Evolutionary conservation across 1,139 yeast species (phyloP).

Genomic region (Hyphopichia fennica): DNA sequence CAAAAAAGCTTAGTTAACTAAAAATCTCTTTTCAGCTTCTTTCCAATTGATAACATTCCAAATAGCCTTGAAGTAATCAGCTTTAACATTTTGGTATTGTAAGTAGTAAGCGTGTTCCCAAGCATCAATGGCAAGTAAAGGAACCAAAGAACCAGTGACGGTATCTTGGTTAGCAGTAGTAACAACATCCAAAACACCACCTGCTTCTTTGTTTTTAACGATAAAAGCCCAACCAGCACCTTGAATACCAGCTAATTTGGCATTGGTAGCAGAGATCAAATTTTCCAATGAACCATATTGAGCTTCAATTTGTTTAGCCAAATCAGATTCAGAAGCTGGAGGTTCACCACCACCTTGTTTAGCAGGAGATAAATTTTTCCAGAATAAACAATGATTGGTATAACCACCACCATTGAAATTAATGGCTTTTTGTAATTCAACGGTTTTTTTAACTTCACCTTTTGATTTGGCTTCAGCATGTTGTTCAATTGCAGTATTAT

Average conservation of each 20-base stretch:
- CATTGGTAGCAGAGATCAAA: slow-evolving; percentile 38
- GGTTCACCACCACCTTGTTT: slow-evolving; percentile 41
- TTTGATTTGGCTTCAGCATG: slow-evolving; percentile 33
- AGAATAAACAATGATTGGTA: slow-evolving; percentile 44
- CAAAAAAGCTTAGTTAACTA: slow-evolving; percentile 7
- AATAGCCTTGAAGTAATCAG: slow-evolving; percentile 48
- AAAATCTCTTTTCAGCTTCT: slow-evolving; percentile 42
- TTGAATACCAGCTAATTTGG: slow-evolving; percentile 45
- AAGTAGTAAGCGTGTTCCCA: slow-evolving; percentile 55
- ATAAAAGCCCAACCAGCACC: slow-evolving; percentile 54
- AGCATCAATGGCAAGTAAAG: slow-evolving; percentile 49
- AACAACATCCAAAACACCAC: slow-evolving; percentile 38
- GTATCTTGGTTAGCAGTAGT: slow-evolving; percentile 50
- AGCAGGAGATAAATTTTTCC: slow-evolving; percentile 46
- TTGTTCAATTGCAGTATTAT: slow-evolving; percentile 40
- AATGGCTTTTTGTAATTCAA: slow-evolving; percentile 38
- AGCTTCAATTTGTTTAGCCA: slow-evolving; percentile 32
- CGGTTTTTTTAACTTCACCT: slow-evolving; percentile 38
- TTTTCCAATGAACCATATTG: slow-evolving; percentile 45
- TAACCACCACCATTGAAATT: slow-evolving; percentile 49
- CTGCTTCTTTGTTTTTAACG: slow-evolving; percentile 42
- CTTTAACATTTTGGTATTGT: slow-evolving; percentile 50
- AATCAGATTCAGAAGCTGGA: slow-evolving; percentile 31
- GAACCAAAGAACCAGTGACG: slow-evolving; percentile 39
- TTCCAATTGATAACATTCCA: slow-evolving; percentile 52